Conservation (phyloP, 176 grass and related monocot genomes). For the Oryza coarctata region DNA sequence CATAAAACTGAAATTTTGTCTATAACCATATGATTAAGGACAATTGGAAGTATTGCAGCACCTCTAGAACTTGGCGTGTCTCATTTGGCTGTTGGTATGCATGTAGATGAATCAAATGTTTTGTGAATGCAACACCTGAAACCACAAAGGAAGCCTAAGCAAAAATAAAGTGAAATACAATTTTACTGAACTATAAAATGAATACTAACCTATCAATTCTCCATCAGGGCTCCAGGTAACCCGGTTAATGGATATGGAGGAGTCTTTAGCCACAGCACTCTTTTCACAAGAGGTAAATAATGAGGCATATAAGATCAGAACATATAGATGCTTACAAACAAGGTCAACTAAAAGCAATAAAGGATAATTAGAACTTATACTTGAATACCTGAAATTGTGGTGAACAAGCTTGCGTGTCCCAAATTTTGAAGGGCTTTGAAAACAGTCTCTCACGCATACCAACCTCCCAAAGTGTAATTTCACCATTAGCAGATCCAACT, state of each 20-base stretch:
- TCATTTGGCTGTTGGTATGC: slow-evolving; percentile 82
- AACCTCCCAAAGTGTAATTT: slow-evolving; percentile 89
- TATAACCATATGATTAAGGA: background rate
- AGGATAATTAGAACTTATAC: slow-evolving; percentile 13
- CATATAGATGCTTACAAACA: slow-evolving; percentile 1
- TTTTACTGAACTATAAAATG: slow-evolving; percentile 17
- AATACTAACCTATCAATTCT: slow-evolving; percentile 78
- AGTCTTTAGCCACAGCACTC: slow-evolving; percentile 62
- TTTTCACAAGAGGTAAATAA: slow-evolving; percentile 43
- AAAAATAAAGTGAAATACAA: background rate
- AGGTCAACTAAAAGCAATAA: slow-evolving; percentile 35
- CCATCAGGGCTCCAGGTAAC: slow-evolving; percentile 96
- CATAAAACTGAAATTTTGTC: slow-evolving; percentile 2
- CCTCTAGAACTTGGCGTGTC: slow-evolving; percentile 75
- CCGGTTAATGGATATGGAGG: slow-evolving; percentile 68
- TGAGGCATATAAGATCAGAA: slow-evolving; percentile 26
- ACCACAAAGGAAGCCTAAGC: slow-evolving; percentile 24
- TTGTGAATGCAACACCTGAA: slow-evolving; percentile 86
- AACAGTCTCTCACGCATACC: slow-evolving; percentile 72
- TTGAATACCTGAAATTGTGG: slow-evolving; percentile 59
- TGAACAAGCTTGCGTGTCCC: slow-evolving; percentile 60
- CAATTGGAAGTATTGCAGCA: slow-evolving; percentile 28
- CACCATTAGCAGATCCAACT: slow-evolving; percentile 88
- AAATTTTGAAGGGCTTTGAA: slow-evolving; percentile 83
- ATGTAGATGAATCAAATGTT: slow-evolving; percentile 89